These are phyloP conservation scores for Fusarium equiseti DNA, from an alignment of 2,329 filamentous ascomycete genomes.

Conservation along the genomic window DNA sequence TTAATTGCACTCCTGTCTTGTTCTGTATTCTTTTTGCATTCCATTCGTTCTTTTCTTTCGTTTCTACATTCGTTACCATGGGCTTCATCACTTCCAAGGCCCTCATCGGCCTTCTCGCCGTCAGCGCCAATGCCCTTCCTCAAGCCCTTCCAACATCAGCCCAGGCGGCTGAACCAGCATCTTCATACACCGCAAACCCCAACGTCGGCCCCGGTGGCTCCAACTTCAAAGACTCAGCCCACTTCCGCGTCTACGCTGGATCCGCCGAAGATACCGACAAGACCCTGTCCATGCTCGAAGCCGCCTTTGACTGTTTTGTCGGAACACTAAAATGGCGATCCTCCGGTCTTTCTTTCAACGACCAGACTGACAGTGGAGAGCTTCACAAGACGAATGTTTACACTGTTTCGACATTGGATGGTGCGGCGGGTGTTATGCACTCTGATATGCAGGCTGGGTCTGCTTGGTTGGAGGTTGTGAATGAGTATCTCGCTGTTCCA, in stretches of 20 bases:
- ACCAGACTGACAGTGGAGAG: slow-evolving; percentile 52
- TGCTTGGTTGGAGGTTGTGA: slow-evolving; percentile 58
- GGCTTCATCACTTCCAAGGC: slow-evolving; percentile 22
- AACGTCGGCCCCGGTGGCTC: slow-evolving; percentile 51
- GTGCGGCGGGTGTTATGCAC: slow-evolving; percentile 58
- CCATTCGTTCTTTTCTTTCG: not conserved
- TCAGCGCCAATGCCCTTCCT: slow-evolving; percentile 31
- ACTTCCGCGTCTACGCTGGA: slow-evolving; percentile 56
- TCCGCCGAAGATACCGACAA: slow-evolving; percentile 36
- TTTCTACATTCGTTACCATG: slow-evolving; percentile 26
- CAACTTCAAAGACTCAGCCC: slow-evolving; percentile 51
- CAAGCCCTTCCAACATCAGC: slow-evolving; percentile 17
- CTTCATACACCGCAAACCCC: slow-evolving; percentile 48
- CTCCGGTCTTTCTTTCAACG: slow-evolving; percentile 54
- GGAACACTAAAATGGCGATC: slow-evolving; percentile 55
- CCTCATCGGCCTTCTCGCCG: slow-evolving; percentile 29
- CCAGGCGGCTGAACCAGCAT: slow-evolving; percentile 31
- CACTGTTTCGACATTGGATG: slow-evolving; percentile 52
- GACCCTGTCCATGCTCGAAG: slow-evolving; percentile 58
- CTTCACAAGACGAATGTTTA: slow-evolving; percentile 63
- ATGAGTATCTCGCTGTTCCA: slow-evolving; percentile 54
- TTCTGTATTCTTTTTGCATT: slow-evolving; percentile 6
- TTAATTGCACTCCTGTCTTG: not conserved
- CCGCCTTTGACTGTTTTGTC: slow-evolving; percentile 58
- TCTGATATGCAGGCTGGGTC: slow-evolving; percentile 56